Percentiles rank a stretch among this genome's conserved stretches.
phyloP scores from a whole-genome alignment of 495 filamentous ascomycete species.

The Parathielavia hyrcaniae region DNA sequence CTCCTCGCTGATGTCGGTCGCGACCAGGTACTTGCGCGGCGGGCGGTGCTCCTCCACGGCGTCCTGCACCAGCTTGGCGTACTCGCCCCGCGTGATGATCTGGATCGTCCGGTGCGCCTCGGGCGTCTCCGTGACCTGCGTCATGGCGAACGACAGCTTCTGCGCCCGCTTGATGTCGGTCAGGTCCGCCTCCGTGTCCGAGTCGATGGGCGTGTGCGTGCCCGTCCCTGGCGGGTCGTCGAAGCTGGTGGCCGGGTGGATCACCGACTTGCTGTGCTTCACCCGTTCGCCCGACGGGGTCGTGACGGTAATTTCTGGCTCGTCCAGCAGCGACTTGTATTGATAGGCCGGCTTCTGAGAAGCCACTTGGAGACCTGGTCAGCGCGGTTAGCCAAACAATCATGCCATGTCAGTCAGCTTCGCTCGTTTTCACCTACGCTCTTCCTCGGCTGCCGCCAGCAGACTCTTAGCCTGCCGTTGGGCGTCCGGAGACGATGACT shows the following conservation, averaged over 20 bases:
- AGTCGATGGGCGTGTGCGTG: conserved; percentile 69
- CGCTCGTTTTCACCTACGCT: conserved; percentile 53
- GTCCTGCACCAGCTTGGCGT: conserved; percentile 59
- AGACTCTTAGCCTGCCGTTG: conserved; percentile 48
- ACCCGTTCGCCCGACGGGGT: conserved; percentile 53
- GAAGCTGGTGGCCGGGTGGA: conserved; percentile 78
- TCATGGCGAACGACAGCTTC: conserved; percentile 70
- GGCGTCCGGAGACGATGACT: conserved; percentile 20
- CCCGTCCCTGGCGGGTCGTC: conserved; percentile 61
- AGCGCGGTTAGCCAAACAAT: conserved; percentile 17
- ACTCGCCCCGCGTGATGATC: conserved; percentile 85
- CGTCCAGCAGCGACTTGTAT: conserved; percentile 53
- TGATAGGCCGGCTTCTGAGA: conserved; percentile 34
- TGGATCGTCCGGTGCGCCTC: conserved; percentile 72
- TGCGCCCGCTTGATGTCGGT: conserved; percentile 81
- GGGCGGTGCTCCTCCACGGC: conserved; percentile 70
- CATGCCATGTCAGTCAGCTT: background rate
- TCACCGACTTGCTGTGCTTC: conserved; percentile 51
- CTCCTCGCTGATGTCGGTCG: conserved; percentile 88
- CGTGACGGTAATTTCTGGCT: conserved; percentile 59
- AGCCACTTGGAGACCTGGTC: conserved; percentile 38
- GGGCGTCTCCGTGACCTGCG: conserved; percentile 67
- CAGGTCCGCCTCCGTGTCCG: conserved; percentile 79
- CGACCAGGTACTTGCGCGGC: conserved; percentile 82
- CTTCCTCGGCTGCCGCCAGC: conserved; percentile 67